Conservation (phyloP, 2,329 filamentous ascomycete genomes). For the Monosporascus sp. region DNA sequence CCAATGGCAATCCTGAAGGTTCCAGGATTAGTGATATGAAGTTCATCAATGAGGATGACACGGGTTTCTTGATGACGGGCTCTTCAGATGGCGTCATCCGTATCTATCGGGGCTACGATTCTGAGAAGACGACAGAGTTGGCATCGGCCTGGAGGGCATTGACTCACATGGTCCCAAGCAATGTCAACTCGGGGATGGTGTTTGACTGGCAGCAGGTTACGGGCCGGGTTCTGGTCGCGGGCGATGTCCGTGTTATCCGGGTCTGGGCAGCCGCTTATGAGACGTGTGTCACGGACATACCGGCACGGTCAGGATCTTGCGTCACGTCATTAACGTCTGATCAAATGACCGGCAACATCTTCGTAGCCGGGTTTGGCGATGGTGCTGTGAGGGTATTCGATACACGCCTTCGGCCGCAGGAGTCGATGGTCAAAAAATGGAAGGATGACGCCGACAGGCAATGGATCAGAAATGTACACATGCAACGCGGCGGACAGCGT, state of each 20-base stretch:
- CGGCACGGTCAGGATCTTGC: conserved; percentile 88
- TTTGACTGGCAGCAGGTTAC: conserved; percentile 99
- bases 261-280: conserved; percentile 96
- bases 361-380: conserved; percentile 94
- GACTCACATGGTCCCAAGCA: conserved; percentile 89
- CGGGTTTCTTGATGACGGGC: conserved; percentile 88
- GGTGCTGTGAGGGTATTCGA: conserved; percentile 93
- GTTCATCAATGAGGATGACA: conserved; percentile 98
- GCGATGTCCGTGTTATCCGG: conserved; percentile 89
- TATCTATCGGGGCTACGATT: conserved; percentile 89
- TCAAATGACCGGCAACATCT: conserved; percentile 94
- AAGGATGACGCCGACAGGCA: conserved; percentile 79
- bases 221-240: conserved; percentile 88
- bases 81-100: conserved; percentile 93
- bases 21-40: conserved; percentile 92
- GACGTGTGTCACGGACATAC: conserved; percentile 89
- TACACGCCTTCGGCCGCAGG: conserved; percentile 74
- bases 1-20: conserved; percentile 86
- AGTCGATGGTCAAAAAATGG: conserved; percentile 95
- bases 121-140: conserved; percentile 68
- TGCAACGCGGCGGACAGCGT: conserved; percentile 90
- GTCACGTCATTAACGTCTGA: conserved; percentile 95
- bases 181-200: conserved; percentile 89
- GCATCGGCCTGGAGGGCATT: conserved; percentile 88
- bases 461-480: conserved; percentile 94